Evolutionary conservation across 2,329 filamentous ascomycete species (phyloP).

Genomic region (Aspergillus puulaauensis): DNA sequence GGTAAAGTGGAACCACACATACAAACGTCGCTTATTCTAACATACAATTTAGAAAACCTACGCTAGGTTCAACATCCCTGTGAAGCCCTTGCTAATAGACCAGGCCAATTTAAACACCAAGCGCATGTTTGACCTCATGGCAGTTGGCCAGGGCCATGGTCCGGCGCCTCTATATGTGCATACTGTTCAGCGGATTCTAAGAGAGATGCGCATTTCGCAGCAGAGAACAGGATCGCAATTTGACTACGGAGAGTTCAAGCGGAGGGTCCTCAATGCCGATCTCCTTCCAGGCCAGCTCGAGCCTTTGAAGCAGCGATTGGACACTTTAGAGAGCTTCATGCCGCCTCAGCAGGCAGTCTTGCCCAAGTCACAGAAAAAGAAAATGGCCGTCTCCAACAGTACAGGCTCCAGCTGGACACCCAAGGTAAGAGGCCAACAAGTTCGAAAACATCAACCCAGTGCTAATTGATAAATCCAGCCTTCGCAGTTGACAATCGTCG

Average conservation of each 20-base stretch:
- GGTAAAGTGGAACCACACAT: not conserved
- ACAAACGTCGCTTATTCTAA: not conserved
- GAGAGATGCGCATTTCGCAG: conserved; percentile 49
- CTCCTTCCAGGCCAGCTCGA: conserved; percentile 15
- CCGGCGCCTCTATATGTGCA: conserved; percentile 57
- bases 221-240: conserved; percentile 43
- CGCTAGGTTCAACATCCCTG: conserved; percentile 43
- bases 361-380: not conserved
- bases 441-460: too few species aligned
- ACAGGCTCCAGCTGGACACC: conserved; percentile 14
- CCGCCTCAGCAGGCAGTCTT: conserved; percentile 1
- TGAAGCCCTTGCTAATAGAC: conserved; percentile 54
- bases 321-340: conserved; percentile 24
- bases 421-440: conserved; percentile 2
- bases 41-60: conserved; percentile 35
- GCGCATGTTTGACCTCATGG: conserved; percentile 62
- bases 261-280: not conserved
- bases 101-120: conserved; percentile 56
- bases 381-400: not conserved
- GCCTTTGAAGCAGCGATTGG: conserved; percentile 20
- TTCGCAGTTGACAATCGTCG: conserved; percentile 19
- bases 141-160: conserved; percentile 42
- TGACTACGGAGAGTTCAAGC: conserved; percentile 52
- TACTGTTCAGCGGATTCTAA: conserved; percentile 56
- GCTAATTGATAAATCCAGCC: not conserved